phyloP scores from a whole-genome alignment of 345 rosid species.

The Lepidium didymum region DNA sequence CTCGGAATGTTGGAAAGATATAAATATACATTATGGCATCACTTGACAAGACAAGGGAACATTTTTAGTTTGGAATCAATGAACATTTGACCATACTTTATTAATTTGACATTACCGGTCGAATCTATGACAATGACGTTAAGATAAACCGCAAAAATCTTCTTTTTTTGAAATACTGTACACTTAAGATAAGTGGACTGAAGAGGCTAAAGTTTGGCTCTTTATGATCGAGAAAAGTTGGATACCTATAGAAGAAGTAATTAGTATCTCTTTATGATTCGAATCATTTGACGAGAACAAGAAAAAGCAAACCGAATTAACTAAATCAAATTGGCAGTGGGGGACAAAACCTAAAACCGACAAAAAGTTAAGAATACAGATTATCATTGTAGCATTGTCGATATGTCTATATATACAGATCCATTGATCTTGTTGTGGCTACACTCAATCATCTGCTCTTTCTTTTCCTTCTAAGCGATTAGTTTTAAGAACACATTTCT shows the following conservation, averaged over 20 bases:
- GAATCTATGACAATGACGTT: slow-evolving; percentile 8
- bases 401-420: slow-evolving; percentile 3
- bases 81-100: slow-evolving; percentile 17
- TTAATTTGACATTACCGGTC: slow-evolving; percentile 16
- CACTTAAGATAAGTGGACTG: background rate
- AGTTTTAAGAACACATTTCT: background rate
- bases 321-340: background rate
- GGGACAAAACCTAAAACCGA: background rate
- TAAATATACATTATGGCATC: background rate
- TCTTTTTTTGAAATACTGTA: slow-evolving; percentile 1
- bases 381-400: background rate
- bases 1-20: background rate
- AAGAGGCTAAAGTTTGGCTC: slow-evolving; percentile 1
- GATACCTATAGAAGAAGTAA: background rate
- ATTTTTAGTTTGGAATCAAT: slow-evolving; percentile 5
- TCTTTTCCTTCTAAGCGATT: background rate
- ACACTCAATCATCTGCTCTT: background rate
- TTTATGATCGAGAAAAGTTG: slow-evolving; percentile 12
- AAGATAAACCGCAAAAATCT: slow-evolving; percentile 17
- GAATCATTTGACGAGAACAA: background rate
- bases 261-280: background rate
- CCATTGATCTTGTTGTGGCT: background rate
- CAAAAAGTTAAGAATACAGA: background rate
- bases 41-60: slow-evolving; percentile 19
- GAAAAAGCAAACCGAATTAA: background rate